phyloP scores from a whole-genome alignment of 2,329 filamentous ascomycete species.

The Phaeosphaeriaceae sp. region DNA sequence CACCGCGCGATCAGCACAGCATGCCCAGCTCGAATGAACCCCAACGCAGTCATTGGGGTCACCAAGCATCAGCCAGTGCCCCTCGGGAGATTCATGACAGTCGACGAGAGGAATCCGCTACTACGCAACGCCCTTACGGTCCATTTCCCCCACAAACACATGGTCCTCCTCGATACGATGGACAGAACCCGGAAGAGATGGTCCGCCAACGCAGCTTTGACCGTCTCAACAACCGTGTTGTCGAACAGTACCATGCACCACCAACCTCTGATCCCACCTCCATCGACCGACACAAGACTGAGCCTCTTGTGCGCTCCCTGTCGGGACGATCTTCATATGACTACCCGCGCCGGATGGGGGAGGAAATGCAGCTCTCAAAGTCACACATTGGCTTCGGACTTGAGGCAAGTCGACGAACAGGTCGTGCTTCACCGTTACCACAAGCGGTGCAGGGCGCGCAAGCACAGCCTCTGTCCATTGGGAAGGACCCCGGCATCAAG shows the following conservation, averaged over 20 bases:
- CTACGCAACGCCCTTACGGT: slow-evolving; percentile 40
- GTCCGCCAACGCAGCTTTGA: slow-evolving; percentile 42
- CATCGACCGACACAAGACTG: slow-evolving; percentile 41
- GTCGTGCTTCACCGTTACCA: slow-evolving; percentile 84
- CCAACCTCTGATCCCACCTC: slow-evolving; percentile 49
- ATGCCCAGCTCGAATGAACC: slow-evolving; percentile 24
- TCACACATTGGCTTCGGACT: slow-evolving; percentile 74
- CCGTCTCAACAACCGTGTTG: slow-evolving; percentile 38
- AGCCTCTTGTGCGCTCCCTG: slow-evolving; percentile 43
- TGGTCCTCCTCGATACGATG: slow-evolving; percentile 30
- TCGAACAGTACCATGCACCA: slow-evolving; percentile 49
- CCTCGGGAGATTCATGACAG: slow-evolving; percentile 34
- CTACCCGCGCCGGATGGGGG: slow-evolving; percentile 53
- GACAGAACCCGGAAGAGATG: slow-evolving; percentile 37
- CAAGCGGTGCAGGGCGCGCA: slow-evolving; percentile 95
- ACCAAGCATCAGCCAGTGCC: slow-evolving; percentile 32
- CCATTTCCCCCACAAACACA: slow-evolving; percentile 35
- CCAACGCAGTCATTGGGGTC: slow-evolving; percentile 40
- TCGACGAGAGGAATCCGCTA: slow-evolving; percentile 39
- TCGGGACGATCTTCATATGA: slow-evolving; percentile 46
- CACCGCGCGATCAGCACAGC: slow-evolving; percentile 38
- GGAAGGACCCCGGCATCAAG: slow-evolving; percentile 87
- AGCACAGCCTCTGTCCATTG: slow-evolving; percentile 77
- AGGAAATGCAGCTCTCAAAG: slow-evolving; percentile 66
- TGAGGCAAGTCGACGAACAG: slow-evolving; percentile 81